Percentiles rank a stretch among this genome's conserved stretches.
These are phyloP conservation scores for Tuber aestivum DNA, from an alignment of 495 filamentous ascomycete genomes.

Conservation along the genomic window DNA sequence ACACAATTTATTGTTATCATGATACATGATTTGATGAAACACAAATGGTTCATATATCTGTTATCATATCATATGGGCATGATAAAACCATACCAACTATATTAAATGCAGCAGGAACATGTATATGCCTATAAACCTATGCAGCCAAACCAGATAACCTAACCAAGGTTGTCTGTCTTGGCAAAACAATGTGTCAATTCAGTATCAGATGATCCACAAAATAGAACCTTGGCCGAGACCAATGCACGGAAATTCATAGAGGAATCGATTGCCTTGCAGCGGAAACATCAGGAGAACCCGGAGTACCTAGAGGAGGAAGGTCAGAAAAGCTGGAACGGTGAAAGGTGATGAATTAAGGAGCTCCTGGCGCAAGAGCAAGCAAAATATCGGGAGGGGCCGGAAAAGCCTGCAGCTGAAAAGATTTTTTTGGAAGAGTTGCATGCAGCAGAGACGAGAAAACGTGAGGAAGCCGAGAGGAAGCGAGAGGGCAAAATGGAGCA, in stretches of 20 bases:
- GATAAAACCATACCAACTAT: no score
- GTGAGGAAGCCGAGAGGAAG: neutral
- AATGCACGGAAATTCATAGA: constrained; percentile 40
- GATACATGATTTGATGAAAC: no score
- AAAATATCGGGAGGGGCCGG: neutral
- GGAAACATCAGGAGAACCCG: constrained; percentile 24
- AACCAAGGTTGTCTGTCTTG: no score
- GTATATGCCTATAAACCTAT: no score
- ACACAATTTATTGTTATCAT: no score
- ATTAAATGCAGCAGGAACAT: no score
- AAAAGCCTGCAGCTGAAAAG: neutral
- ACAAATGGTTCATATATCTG: no score
- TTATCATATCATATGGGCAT: no score
- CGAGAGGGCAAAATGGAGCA: neutral
- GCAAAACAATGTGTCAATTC: no score
- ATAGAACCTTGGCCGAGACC: constrained; percentile 42
- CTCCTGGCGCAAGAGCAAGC: neutral
- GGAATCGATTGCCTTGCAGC: constrained; percentile 34
- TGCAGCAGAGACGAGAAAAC: neutral
- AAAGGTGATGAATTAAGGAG: constrained; percentile 27
- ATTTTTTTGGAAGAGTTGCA: neutral
- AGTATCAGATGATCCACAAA: constrained; percentile 44
- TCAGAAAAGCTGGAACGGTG: constrained; percentile 28
- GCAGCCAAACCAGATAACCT: no score
- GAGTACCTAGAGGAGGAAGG: constrained; percentile 25